These are phyloP conservation scores for Zoysia matrella DNA, from an alignment of 202 grass and related monocot species.

Conservation along the genomic window DNA sequence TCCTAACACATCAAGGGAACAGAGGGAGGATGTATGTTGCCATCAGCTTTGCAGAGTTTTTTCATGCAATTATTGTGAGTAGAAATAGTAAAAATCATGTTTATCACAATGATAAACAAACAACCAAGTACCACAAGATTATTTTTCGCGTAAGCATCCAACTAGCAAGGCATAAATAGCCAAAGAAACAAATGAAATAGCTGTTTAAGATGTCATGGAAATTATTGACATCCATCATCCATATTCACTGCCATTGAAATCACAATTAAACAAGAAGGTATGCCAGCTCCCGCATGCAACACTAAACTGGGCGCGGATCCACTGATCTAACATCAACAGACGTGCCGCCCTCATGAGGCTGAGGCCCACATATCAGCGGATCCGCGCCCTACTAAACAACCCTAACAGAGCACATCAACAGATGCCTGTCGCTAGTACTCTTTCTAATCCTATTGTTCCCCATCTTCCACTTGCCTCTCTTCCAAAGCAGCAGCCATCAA, in stretches of 20 bases:
- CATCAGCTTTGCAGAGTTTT: too few relatives aligned
- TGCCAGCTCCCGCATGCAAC: conserved; percentile 3
- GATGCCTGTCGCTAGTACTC: background rate
- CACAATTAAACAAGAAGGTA: conserved; percentile 18
- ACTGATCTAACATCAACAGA: too few relatives aligned
- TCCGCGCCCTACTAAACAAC: background rate
- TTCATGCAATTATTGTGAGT: too few relatives aligned
- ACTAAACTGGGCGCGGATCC: too few relatives aligned
- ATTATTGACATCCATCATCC: conserved; percentile 21
- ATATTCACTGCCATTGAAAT: conserved; percentile 11
- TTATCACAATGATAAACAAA: background rate
- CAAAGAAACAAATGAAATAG: conserved; percentile 24
- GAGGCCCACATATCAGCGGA: too few relatives aligned
- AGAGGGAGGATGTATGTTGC: too few relatives aligned
- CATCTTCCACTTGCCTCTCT: conserved; percentile 58
- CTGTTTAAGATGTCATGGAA: background rate
- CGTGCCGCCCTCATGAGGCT: too few relatives aligned
- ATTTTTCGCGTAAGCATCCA: background rate
- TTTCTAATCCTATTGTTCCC: conserved; percentile 60
- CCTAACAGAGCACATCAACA: conserved; percentile 31
- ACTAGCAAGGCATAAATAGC: background rate
- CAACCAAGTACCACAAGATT: background rate
- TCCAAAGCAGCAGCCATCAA: conserved; percentile 73
- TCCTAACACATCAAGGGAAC: too few relatives aligned
- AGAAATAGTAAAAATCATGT: too few relatives aligned